These are phyloP conservation scores for Kregervanrija fluxuum DNA, from an alignment of 805 yeast genomes.

Conservation along the genomic window DNA sequence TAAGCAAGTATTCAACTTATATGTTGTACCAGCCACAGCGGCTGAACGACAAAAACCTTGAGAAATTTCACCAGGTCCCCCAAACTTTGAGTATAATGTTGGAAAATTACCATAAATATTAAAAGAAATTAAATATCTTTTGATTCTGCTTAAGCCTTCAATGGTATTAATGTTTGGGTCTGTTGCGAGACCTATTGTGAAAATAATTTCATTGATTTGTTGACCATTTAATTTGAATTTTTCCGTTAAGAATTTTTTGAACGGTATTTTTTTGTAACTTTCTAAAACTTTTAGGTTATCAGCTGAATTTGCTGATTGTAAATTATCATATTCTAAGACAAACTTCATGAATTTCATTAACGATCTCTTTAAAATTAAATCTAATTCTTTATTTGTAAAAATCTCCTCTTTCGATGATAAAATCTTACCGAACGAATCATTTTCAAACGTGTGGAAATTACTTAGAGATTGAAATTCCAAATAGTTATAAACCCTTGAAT, in stretches of 20 bases:
- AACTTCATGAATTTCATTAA: constrained; percentile 91
- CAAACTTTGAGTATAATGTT: constrained; percentile 83
- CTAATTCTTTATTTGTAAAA: constrained; percentile 77
- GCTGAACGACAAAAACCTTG: constrained; percentile 98
- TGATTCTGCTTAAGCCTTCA: constrained; percentile 72
- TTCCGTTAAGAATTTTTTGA: constrained; percentile 50
- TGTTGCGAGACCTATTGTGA: constrained; percentile 76
- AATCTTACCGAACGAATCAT: constrained; percentile 82
- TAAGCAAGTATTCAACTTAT: constrained; percentile 68
- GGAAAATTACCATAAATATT: constrained; percentile 95
- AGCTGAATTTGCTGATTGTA: constrained; percentile 9
- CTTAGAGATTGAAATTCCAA: constrained; percentile 86
- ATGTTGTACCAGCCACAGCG: constrained; percentile 95
- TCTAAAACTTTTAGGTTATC: constrained; percentile 39
- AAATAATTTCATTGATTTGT: constrained; percentile 77
- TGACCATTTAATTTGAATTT: constrained; percentile 65
- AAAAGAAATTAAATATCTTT: constrained; percentile 74
- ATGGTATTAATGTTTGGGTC: constrained; percentile 55
- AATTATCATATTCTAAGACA: constrained; percentile 61
- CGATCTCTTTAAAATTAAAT: constrained; percentile 69
- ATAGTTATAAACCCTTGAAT: constrained; percentile 83
- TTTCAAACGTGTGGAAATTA: constrained; percentile 89
- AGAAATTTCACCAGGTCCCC: constrained; percentile 91
- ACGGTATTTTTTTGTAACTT: constrained; percentile 47
- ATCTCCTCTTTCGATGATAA: constrained; percentile 87